Conservation (phyloP, 495 filamentous ascomycete genomes). For the Annulohypoxylon nitens region DNA sequence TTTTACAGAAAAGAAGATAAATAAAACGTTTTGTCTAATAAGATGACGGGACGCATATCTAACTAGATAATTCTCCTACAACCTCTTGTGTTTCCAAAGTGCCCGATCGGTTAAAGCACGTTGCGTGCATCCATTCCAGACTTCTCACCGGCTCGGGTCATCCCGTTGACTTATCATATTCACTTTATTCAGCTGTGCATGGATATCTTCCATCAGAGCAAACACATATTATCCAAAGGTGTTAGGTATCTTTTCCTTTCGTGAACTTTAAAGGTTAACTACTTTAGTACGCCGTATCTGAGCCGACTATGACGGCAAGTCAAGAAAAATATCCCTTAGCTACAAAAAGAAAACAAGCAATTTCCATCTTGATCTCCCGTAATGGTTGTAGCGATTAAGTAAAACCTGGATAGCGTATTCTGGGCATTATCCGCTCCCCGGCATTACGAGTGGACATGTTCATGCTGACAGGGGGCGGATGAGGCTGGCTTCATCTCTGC, state of each 20-base stretch:
- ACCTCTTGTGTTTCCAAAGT: conserved; percentile 24
- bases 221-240: neutral
- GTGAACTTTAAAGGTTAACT: neutral
- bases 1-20: conserved; percentile 13
- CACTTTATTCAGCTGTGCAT: conserved; percentile 14
- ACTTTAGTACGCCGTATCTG: neutral
- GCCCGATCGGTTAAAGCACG: conserved; percentile 10
- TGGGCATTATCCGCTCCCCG: conserved; percentile 20
- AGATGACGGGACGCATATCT: neutral
- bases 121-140: conserved; percentile 15
- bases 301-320: neutral
- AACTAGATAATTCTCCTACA: conserved; percentile 7
- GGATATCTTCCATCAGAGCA: neutral
- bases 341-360: neutral
- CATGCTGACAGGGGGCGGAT: conserved; percentile 43
- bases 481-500: conserved; percentile 44
- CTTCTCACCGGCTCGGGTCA: conserved; percentile 32
- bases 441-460: conserved; percentile 37
- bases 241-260: neutral
- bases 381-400: neutral
- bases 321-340: neutral
- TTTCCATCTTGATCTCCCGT: neutral
- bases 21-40: conserved; percentile 14
- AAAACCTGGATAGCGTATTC: conserved; percentile 15
- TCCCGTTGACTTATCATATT: conserved; percentile 30